Base-by-base conservation (phyloP, 1,284 basidiomycete genomes). In the Tylopilus orsonianus region DNA sequence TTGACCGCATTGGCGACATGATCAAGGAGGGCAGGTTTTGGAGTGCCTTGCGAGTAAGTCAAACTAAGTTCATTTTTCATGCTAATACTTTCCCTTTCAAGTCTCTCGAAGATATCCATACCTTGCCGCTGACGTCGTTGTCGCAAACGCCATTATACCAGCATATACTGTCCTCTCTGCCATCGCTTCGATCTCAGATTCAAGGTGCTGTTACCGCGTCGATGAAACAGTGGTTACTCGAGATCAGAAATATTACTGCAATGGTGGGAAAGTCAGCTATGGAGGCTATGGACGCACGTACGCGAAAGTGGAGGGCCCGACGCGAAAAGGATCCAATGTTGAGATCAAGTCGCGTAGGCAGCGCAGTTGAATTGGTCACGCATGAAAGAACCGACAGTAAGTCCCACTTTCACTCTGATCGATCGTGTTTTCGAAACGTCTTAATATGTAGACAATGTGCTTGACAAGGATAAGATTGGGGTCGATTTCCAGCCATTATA, bases 401-500 rank as follows among this genome's bases (percentile, higher is more conserved):
- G 87, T 65, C 18, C n/a, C 19, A 5, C 35, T 24, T 14, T 20
- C 43, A 13, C n/a, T 8, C 19, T 33, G 48, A 22, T 44, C 13
- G 10, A 35, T 27, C 2, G 12, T 32, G 3, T n/a, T 27, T 48
- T 42, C 40, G 45, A 41, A 26, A 46, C 50, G 23, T 44, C 49
- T 35, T 53, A 37, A 44, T 39, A 38, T 26, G 24, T 52, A 97
- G 93, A 90, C 69, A 89, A 97, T 65, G 87, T 95, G 4, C 76
- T 99, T 22, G 86, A 98, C 55, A 97, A 96, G 60, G 91, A 96
- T 42, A 80, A 86, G 48, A 78, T 97, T 30, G 75, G 78, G 43
- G 89, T 99, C 41, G 93, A 98, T 69, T 99, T 99, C 73, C 88
- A 87, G 58, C 95, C 97, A 7, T 70, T 99, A 13, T 97, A 95